Conservation (phyloP, 139 green algal species). For the Astrephomene gubernaculifera region DNA sequence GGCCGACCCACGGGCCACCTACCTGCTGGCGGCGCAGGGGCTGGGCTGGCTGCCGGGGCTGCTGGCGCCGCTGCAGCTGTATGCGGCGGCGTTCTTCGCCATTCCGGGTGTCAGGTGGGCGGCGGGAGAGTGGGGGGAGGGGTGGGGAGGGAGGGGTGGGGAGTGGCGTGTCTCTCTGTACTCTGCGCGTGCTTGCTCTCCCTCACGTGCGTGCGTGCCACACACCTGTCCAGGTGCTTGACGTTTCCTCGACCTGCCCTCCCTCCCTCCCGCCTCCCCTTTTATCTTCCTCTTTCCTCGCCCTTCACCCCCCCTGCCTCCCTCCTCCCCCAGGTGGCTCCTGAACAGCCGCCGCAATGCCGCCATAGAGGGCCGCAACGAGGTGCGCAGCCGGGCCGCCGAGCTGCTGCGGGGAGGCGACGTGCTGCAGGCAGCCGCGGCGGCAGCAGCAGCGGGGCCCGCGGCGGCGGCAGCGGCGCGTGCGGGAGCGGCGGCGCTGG, state of each 20-base stretch:
- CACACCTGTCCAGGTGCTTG: too few relatives aligned
- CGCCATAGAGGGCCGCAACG: constrained; percentile 83
- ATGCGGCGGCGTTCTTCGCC: constrained; percentile 91
- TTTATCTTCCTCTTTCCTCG: too few relatives aligned
- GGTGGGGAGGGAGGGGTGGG: not conserved
- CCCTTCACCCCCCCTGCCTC: too few relatives aligned
- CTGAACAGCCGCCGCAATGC: constrained; percentile 66
- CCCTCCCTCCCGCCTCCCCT: too few relatives aligned
- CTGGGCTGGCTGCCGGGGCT: constrained; percentile 42
- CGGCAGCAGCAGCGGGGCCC: not conserved
- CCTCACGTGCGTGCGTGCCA: too few relatives aligned
- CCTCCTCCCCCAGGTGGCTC: constrained; percentile 12
- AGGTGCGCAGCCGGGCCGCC: constrained; percentile 57
- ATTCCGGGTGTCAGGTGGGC: constrained; percentile 80
- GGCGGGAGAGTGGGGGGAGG: not conserved
- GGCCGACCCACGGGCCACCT: not conserved
- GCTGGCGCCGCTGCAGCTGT: constrained; percentile 74
- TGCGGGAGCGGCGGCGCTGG: too few relatives aligned
- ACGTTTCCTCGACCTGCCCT: too few relatives aligned
- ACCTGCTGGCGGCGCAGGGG: constrained; percentile 35
- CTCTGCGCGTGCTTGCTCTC: too few relatives aligned
- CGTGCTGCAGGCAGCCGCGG: not conserved
- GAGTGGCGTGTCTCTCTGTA: too few relatives aligned
- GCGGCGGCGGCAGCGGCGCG: not conserved
- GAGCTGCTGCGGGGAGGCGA: not conserved